phyloP scores from a whole-genome alignment of 306 rosid species.

The Cajanus cajan region DNA sequence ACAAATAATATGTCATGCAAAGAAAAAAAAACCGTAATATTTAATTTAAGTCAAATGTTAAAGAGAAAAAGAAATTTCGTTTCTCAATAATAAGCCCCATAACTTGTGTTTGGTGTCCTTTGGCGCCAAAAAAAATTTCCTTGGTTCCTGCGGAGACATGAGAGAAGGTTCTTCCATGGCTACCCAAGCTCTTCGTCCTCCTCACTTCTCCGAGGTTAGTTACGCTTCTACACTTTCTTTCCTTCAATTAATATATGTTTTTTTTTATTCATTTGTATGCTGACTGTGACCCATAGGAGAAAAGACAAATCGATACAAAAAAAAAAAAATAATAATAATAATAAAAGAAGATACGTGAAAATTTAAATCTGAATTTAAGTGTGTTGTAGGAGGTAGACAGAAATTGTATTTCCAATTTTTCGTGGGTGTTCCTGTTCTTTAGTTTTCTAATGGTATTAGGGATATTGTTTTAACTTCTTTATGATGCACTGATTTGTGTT shows the following conservation, averaged over 20 bases:
- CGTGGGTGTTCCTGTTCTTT: neutral
- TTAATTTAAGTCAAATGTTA: no score
- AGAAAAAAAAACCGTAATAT: no score
- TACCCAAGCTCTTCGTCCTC: slow-evolving; percentile 34
- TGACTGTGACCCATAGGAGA: neutral
- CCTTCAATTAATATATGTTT: neutral
- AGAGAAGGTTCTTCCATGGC: slow-evolving; percentile 28
- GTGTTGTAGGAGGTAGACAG: neutral
- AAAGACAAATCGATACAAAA: neutral
- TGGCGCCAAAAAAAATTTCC: slow-evolving; percentile 30
- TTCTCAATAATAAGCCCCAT: neutral
- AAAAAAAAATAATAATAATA: neutral
- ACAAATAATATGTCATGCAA: no score
- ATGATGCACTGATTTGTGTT: neutral
- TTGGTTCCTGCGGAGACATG: neutral
- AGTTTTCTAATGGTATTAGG: neutral
- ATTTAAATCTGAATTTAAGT: neutral
- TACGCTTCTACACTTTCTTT: neutral
- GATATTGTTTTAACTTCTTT: neutral
- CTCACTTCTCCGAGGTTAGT: slow-evolving; percentile 43
- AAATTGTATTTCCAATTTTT: neutral
- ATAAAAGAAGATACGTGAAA: no score
- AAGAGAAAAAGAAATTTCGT: no score
- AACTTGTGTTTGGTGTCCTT: neutral
- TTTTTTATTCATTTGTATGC: neutral